Percentiles rank a stretch among this genome's conserved stretches.
These are phyloP conservation scores for Dactylellina drechsleri DNA, from an alignment of 2,329 filamentous ascomycete species.

Conservation along the genomic window DNA sequence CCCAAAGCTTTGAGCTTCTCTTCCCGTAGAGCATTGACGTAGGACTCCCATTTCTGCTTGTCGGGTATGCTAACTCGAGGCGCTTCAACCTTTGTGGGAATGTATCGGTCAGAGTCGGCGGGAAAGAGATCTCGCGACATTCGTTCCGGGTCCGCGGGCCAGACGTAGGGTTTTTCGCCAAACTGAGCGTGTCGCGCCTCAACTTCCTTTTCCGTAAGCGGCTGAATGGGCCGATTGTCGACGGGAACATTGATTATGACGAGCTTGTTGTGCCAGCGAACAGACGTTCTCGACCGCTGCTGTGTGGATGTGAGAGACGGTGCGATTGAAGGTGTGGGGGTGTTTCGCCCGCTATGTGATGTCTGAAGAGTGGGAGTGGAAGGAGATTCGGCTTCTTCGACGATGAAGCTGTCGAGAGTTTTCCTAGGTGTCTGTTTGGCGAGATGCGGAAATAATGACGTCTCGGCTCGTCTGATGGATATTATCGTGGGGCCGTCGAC, in stretches of 20 bases:
- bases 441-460: conserved; percentile 52
- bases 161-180: conserved; percentile 76
- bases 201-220: conserved; percentile 69
- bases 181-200: conserved; percentile 68
- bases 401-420: conserved; percentile 35
- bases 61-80: conserved; percentile 74
- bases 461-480: conserved; percentile 52
- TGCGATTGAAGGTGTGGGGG: conserved; percentile 51
- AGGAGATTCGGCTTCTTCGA: conserved; percentile 44
- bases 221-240: conserved; percentile 59
- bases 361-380: conserved; percentile 51
- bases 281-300: conserved; percentile 53
- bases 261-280: conserved; percentile 56
- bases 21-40: conserved; percentile 84
- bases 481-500: conserved; percentile 39
- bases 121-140: conserved; percentile 79
- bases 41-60: conserved; percentile 77
- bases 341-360: conserved; percentile 30
- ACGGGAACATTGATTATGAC: conserved; percentile 58
- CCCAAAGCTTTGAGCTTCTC: conserved; percentile 92
- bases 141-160: conserved; percentile 61
- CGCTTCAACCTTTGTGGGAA: conserved; percentile 57
- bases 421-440: conserved; percentile 30
- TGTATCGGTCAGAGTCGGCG: conserved; percentile 70
- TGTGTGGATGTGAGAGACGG: conserved; percentile 35